These are phyloP conservation scores for Gaertneriomyces sp. DNA, from an alignment of 192 early-diverging fungal genomes.

Conservation along the genomic window DNA sequence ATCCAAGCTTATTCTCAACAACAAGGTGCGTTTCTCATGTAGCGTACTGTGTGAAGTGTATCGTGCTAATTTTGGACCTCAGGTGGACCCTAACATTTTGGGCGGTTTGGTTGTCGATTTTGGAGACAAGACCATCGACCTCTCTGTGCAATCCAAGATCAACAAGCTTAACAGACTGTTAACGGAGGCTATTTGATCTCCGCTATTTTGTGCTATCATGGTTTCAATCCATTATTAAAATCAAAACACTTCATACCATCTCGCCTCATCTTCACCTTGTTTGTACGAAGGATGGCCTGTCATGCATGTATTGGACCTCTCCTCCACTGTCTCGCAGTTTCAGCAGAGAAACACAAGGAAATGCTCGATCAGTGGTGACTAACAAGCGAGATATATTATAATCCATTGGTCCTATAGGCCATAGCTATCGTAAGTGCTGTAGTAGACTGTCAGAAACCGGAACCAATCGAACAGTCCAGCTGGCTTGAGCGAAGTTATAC, in stretches of 20 bases:
- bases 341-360: neutral
- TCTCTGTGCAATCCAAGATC: slow-evolving; percentile 91
- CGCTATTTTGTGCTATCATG: no score
- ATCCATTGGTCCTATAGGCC: no score
- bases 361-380: no score
- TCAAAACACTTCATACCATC: neutral
- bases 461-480: no score
- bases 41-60: neutral
- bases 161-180: slow-evolving; percentile 94
- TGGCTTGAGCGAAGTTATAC: no score
- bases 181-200: slow-evolving; percentile 52
- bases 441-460: no score
- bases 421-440: no score
- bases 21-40: slow-evolving; percentile 60
- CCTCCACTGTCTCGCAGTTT: neutral
- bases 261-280: neutral
- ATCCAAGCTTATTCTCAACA: slow-evolving; percentile 80
- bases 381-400: no score
- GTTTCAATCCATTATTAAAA: neutral
- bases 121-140: slow-evolving; percentile 97
- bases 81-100: slow-evolving; percentile 87
- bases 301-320: neutral
- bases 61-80: neutral
- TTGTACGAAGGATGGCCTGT: neutral
- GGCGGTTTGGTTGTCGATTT: slow-evolving; percentile 96